A percentile compares a stretch with the other conserved stretches of the same genome.
phyloP scores from a whole-genome alignment of 345 rosid species.

The Citrus medica region DNA sequence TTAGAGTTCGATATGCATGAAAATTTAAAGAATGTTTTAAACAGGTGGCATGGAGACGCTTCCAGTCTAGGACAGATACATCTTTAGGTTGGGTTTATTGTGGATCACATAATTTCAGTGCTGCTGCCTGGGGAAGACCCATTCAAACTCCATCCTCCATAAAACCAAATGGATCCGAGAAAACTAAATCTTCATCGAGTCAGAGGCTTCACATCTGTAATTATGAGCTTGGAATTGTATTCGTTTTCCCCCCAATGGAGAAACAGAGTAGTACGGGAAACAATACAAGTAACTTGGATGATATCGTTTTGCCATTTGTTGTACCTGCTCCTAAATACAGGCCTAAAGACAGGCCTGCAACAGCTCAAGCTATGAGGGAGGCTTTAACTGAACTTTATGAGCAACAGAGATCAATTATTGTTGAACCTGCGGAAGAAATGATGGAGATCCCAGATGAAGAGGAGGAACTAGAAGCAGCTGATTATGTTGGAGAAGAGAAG shows the following conservation, averaged over 20 bases:
- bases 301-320: conserved; percentile 63
- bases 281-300: conserved; percentile 43
- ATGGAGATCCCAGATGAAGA: conserved; percentile 52
- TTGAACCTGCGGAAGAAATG: conserved; percentile 44
- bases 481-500: conserved; percentile 50
- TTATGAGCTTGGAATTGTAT: conserved; percentile 85
- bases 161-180: conserved; percentile 28
- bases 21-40: conserved; percentile 10
- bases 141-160: conserved; percentile 36
- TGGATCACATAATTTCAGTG: conserved; percentile 91
- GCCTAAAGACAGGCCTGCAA: conserved; percentile 70
- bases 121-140: conserved; percentile 90
- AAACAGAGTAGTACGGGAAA: conserved; percentile 11
- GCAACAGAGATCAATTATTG: conserved; percentile 27
- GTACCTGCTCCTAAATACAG: conserved; percentile 78
- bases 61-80: conserved; percentile 42
- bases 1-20: not conserved
- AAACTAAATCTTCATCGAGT: conserved; percentile 16
- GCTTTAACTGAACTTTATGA: conserved; percentile 42
- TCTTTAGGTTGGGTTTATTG: conserved; percentile 85
- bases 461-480: conserved; percentile 44
- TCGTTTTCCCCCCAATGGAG: conserved; percentile 65
- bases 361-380: conserved; percentile 70
- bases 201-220: conserved; percentile 68
- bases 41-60: conserved; percentile 78